These are phyloP conservation scores for Cyberlindnera galapagoensis DNA, from an alignment of 805 yeast species.

Conservation along the genomic window DNA sequence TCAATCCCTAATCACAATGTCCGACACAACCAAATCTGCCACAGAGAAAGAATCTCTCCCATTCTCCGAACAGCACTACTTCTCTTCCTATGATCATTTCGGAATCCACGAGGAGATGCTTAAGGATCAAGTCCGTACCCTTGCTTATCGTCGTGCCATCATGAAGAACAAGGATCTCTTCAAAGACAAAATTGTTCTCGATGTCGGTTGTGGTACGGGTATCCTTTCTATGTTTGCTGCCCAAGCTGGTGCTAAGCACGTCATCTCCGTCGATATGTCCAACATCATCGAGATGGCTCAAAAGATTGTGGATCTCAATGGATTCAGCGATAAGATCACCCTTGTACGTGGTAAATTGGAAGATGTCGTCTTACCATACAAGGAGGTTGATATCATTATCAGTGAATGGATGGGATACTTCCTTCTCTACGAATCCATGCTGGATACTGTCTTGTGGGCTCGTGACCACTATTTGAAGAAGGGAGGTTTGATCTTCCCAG, in stretches of 20 bases:
- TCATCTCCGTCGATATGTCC: constrained; percentile 95
- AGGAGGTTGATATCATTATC: constrained; percentile 87
- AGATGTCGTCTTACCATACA: constrained; percentile 81
- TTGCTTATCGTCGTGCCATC: constrained; percentile 88
- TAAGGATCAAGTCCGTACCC: constrained; percentile 88
- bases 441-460: constrained; percentile 91
- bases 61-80: constrained; percentile 85
- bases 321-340: constrained; percentile 80
- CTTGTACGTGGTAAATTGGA: constrained; percentile 89
- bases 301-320: constrained; percentile 78
- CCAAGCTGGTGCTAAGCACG: constrained; percentile 97
- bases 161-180: constrained; percentile 82
- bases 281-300: constrained; percentile 95
- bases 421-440: constrained; percentile 91
- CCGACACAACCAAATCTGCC: constrained; percentile 37
- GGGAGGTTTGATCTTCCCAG: constrained; percentile 93
- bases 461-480: constrained; percentile 74
- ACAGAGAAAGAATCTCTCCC: constrained; percentile 62
- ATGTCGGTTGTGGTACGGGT: constrained; percentile 99
- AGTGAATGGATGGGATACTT: constrained; percentile 99
- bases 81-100: constrained; percentile 91
- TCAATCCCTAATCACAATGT: constrained; percentile 9
- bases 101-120: constrained; percentile 99
- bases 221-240: constrained; percentile 97
- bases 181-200: constrained; percentile 89